phyloP scores from a whole-genome alignment of 805 yeast genomes.

The Millerago galiae region DNA sequence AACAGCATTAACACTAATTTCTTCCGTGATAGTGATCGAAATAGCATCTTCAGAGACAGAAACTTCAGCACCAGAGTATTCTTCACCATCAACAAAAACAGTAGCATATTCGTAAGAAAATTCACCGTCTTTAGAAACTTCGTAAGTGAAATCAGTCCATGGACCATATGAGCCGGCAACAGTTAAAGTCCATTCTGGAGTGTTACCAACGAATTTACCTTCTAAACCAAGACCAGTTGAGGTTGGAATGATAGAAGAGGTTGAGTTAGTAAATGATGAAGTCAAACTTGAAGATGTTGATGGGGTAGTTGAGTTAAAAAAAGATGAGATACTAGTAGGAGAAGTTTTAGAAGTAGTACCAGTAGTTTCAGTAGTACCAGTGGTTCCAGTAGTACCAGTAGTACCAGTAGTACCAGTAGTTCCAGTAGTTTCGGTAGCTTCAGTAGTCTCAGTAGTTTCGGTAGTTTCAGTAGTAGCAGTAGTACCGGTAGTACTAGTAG shows the following conservation, averaged over 20 bases:
- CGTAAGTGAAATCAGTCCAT: not conserved
- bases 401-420: not conserved
- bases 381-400: not conserved
- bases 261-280: no score
- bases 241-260: not conserved
- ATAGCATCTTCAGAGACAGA: not conserved
- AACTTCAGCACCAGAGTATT: not conserved
- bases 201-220: not conserved
- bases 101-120: not conserved
- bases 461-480: not conserved
- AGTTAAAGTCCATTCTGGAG: constrained; percentile 3
- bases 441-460: not conserved
- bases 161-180: constrained; percentile 3
- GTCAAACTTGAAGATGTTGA: not conserved
- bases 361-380: not conserved
- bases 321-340: not conserved
- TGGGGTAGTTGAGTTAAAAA: not conserved
- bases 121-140: not conserved
- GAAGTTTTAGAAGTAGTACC: not conserved
- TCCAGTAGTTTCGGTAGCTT: not conserved
- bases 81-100: constrained; percentile 9
- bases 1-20: constrained; percentile 14
- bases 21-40: not conserved
- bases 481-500: constrained; percentile 10
- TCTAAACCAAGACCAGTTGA: not conserved